Evolutionary conservation across 805 yeast genomes (phyloP).

Genomic region (Kodamaea lidongshanica): DNA sequence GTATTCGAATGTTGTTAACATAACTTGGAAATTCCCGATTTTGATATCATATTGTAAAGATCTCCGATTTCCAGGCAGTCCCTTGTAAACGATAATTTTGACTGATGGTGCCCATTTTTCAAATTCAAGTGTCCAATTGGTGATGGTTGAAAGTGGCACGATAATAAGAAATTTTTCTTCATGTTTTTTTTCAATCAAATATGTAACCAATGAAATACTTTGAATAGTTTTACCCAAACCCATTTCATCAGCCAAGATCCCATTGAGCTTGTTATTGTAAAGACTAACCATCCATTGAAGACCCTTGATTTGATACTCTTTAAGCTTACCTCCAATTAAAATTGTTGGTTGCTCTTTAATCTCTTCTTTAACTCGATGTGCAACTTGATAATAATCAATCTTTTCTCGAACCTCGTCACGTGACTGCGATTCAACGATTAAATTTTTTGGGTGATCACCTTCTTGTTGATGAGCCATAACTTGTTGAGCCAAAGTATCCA

Average conservation of each 20-base stretch:
- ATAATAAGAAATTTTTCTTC: conserved; percentile 70
- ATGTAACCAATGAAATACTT: conserved; percentile 69
- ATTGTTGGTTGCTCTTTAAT: conserved; percentile 61
- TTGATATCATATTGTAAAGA: conserved; percentile 57
- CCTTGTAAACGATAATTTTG: conserved; percentile 68
- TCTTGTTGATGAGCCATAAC: conserved; percentile 72
- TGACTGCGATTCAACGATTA: conserved; percentile 33
- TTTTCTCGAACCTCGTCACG: conserved; percentile 56
- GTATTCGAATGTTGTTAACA: conserved; percentile 77
- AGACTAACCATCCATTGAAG: conserved; percentile 63
- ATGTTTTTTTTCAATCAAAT: conserved; percentile 61
- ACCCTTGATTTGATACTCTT: conserved; percentile 68
- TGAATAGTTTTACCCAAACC: conserved; percentile 67
- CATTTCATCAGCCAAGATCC: conserved; percentile 64
- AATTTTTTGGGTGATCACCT: conserved; percentile 20
- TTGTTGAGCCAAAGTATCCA: conserved; percentile 72
- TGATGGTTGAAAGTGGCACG: conserved; percentile 77
- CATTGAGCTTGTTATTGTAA: conserved; percentile 55
- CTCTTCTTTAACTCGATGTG: conserved; percentile 66
- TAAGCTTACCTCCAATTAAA: conserved; percentile 70
- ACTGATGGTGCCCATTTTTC: conserved; percentile 86
- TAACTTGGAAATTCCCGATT: conserved; percentile 65
- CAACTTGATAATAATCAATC: conserved; percentile 75
- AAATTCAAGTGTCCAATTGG: conserved; percentile 81
- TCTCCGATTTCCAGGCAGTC: conserved; percentile 68